Evolutionary conservation across 495 filamentous ascomycete genomes (phyloP), one percentile per base, ranked within the genome.

Genomic region (Hyphodiscus hymeniophilus): DNA sequence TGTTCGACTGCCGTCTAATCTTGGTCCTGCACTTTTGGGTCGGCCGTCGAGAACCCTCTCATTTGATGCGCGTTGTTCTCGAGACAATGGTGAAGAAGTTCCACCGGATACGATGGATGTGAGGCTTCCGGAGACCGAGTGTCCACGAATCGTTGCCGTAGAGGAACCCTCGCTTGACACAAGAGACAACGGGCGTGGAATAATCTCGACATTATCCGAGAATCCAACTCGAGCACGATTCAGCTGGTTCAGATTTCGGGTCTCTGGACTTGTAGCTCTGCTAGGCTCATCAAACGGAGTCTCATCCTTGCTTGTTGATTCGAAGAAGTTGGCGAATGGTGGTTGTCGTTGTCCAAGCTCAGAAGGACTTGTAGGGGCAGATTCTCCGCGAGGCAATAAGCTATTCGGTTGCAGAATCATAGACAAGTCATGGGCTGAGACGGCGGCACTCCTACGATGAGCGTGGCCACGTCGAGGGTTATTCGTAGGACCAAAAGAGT

Each of bases 361-460:
- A 12, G 79, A 72, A 20, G 79, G 70, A n/a, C 81, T 83, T 32
- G 69, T 65, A 4, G 88, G 87, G 5, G 84, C 82, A 57, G 81
- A 89, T 40, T 68, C 78, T 26, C 74, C 71, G 38, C 69, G 51
- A 3, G 45, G 68, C 23, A 72, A 45, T 47, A 61, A 63, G 3
- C 39, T 48, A 17, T 38, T 48, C 15, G 61, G 74, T 48, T 82
- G 82, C 20, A 87, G 66, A 38, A 94, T 85, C 16, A 79, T 73
- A 6, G 80, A 81, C 3, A 94, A 63, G 65, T 95, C 89, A 50
- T 89, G 80, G 50, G 74, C 82, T n/a, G 88, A 92, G 10, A 94
- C 81, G 1, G 89, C 89, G 28, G 78, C 81, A n/a, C n/a, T 16
- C n/a, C 34, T 38, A 38, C 88, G 78, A 67, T 94, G 89, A 11